These are phyloP conservation scores for Hyparrhenia diplandra DNA, from an alignment of 176 grass and related monocot genomes.

Conservation along the genomic window DNA sequence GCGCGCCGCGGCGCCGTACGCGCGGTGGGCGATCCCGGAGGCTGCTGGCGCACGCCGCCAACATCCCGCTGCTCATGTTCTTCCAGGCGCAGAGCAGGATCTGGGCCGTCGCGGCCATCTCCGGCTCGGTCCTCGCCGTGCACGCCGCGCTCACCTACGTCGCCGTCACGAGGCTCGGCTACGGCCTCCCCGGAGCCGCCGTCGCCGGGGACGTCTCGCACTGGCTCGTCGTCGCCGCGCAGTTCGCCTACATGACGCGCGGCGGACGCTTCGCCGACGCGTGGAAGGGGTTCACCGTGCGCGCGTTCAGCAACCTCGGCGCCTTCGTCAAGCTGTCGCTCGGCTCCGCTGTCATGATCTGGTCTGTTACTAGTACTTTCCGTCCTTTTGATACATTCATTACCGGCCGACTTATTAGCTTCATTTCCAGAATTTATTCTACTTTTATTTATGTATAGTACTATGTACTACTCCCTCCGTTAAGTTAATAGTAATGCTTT, in stretches of 20 bases:
- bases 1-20: constrained; percentile 30
- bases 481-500: no score
- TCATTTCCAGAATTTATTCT: background rate
- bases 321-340: constrained; percentile 59
- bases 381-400: background rate
- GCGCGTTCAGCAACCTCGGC: constrained; percentile 28
- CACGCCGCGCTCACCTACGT: constrained; percentile 47
- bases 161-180: constrained; percentile 25
- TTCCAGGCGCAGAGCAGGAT: constrained; percentile 58
- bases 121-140: constrained; percentile 24
- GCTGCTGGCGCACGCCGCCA: constrained; percentile 47
- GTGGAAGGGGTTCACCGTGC: constrained; percentile 37
- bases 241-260: constrained; percentile 40
- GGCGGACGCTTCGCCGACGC: constrained; percentile 28
- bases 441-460: no score
- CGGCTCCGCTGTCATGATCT: constrained; percentile 50
- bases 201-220: constrained; percentile 40
- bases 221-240: constrained; percentile 44
- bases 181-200: constrained; percentile 38
- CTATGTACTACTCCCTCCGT: no score
- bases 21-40: constrained; percentile 39
- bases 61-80: constrained; percentile 62
- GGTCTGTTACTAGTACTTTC: constrained; percentile 4
- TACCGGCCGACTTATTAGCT: background rate
- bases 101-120: constrained; percentile 44